Base-by-base conservation (phyloP, 2,329 filamentous ascomycete species). In the Fusarium piperis region DNA sequence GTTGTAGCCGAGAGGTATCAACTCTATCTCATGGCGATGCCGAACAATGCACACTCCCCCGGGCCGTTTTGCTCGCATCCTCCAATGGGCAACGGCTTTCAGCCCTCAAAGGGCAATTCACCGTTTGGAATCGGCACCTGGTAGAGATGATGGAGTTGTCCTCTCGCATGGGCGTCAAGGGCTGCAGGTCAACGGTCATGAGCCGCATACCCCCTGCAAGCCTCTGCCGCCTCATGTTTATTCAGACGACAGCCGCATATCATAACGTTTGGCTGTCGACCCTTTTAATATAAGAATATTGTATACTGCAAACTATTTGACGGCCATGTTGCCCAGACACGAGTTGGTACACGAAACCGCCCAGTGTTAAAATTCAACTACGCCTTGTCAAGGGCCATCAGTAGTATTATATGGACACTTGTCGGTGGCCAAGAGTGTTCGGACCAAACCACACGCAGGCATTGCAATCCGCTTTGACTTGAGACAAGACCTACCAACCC, bases 121-220 rank as follows among this genome's bases (percentile, higher is more conserved):
- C 30, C 44, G 41, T 15, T 30, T 48, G 26, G 39, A 53, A 56
- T 72, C 55, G 39, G 65, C 18, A 58, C 46, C n/a, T 38, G 18
- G 13, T 38, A 16, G 33, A 36, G 26, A 2, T 15, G 32, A 20
- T 30, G 16, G 23, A 44, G n/a, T 41, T 62, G 10, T 13, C 23
- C 2, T n/a, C 15, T 32, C 6, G 28, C 26, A 57, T 13, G 33
- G 26, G 13, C 38, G 51, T 32, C 15, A 15, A 18, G 48, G 26
- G 64, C 59, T 58, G 59, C 59, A 57, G 51, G 11, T 35, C 52
- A 38, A 20, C 38, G 41, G 38, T 52, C 48, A 32, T 15, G 51
- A 62, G 59, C 60, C 60, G 39, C 52, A 56, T 46, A 13, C 23
- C n/a, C 46, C 60, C 60, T 62, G 38, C 39, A 59, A 59, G 41